phyloP scores from a whole-genome alignment of 257 asterid species.

The Nicotiana undulata region DNA sequence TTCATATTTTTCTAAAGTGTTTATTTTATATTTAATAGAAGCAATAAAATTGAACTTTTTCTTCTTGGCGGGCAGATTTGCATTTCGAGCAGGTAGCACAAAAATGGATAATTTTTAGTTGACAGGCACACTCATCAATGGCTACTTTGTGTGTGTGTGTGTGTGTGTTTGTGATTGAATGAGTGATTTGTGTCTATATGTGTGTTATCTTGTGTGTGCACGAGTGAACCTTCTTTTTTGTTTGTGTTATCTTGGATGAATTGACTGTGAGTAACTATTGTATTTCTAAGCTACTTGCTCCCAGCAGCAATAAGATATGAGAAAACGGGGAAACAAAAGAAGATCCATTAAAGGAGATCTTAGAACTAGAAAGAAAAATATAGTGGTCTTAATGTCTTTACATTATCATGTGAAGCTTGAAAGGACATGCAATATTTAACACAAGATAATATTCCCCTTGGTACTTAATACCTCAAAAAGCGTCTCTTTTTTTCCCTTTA shows the following conservation, averaged over 20 bases:
- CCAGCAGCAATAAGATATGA: not conserved
- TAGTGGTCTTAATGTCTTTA: not conserved
- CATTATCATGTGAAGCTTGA: not conserved
- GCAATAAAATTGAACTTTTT: too few species aligned
- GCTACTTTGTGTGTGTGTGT: too few species aligned
- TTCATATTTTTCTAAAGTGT: not conserved
- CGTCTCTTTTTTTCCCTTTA: too few species aligned
- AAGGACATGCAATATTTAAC: not conserved
- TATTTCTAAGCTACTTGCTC: not conserved
- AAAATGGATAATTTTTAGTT: not conserved
- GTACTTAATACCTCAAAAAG: not conserved
- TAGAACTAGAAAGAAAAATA: not conserved
- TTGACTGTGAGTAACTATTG: not conserved
- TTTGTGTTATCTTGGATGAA: not conserved
- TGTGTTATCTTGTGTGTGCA: not conserved
- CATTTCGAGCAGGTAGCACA: not conserved
- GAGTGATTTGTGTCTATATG: too few species aligned
- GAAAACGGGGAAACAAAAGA: not conserved
- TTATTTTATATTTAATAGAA: not conserved
- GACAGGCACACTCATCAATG: not conserved
- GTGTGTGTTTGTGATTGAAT: too few species aligned
- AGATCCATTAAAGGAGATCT: not conserved
- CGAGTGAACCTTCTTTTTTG: not conserved
- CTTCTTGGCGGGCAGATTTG: not conserved
- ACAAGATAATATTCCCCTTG: too few species aligned